Evolutionary conservation across 805 yeast species (phyloP).

Genomic region (Saccharomycopsis guyanensis): DNA sequence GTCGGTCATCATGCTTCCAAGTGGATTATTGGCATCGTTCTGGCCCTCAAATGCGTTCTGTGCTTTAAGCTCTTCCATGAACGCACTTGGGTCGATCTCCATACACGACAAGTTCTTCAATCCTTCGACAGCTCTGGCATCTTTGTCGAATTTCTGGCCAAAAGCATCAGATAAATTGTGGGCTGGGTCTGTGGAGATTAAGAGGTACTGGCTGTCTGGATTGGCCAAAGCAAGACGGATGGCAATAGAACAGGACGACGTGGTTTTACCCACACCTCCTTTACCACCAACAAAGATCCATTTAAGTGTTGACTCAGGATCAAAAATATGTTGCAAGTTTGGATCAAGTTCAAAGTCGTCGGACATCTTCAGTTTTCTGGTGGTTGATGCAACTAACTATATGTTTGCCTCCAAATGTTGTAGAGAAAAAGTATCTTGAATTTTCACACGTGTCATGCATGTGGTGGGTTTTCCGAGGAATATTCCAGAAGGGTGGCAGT

Average conservation of each 20-base stretch:
- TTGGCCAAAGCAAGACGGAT: conserved; percentile 83
- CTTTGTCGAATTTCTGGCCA: conserved; percentile 96
- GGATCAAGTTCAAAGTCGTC: conserved; percentile 53
- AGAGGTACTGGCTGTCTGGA: conserved; percentile 70
- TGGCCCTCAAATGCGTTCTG: conserved; percentile 39
- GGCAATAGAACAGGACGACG: conserved; percentile 92
- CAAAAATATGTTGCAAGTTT: conserved; percentile 55
- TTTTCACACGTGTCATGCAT: not conserved
- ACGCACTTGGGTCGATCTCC: conserved; percentile 97
- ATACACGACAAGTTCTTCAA: conserved; percentile 84
- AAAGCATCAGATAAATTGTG: conserved; percentile 96
- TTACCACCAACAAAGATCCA: conserved; percentile 99
- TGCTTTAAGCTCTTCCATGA: conserved; percentile 79
- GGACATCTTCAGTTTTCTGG: conserved; percentile 8
- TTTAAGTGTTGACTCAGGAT: conserved; percentile 59
- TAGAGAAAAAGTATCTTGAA: not conserved
- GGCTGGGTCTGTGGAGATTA: conserved; percentile 97
- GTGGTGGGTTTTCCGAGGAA: too few species aligned
- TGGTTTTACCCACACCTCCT: conserved; percentile 99
- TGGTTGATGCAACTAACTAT: not conserved
- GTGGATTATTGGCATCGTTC: conserved; percentile 33
- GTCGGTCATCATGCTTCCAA: conserved; percentile 70
- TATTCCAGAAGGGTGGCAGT: too few species aligned
- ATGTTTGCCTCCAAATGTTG: not conserved
- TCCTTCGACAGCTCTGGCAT: conserved; percentile 90